Evolutionary conservation across 2,329 filamentous ascomycete genomes (phyloP).

Genomic region (Dactylellina sp.): DNA sequence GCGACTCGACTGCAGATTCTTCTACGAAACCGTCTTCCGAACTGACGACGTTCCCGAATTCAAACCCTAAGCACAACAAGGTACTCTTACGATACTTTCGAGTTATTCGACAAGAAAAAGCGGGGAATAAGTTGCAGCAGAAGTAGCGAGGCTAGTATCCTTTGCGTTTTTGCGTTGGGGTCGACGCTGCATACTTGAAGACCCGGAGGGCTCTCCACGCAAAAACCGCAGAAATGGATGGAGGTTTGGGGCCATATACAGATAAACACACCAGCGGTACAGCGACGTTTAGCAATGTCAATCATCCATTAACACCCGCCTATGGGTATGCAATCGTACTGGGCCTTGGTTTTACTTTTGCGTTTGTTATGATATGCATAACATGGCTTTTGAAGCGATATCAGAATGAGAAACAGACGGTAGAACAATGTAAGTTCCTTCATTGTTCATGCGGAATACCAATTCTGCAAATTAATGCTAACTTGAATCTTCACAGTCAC

Average conservation of each 20-base stretch:
- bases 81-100: too few relatives aligned
- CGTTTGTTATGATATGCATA: slow-evolving; percentile 79
- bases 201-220: neutral
- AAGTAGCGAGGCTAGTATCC: neutral
- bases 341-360: slow-evolving; percentile 79
- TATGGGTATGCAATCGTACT: slow-evolving; percentile 83
- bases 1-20: slow-evolving; percentile 6
- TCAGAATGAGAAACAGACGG: slow-evolving; percentile 83
- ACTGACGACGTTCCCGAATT: slow-evolving; percentile 1
- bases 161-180: neutral
- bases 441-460: neutral
- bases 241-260: slow-evolving; percentile 10
- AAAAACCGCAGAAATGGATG: slow-evolving; percentile 9
- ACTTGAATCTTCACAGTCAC: slow-evolving; percentile 26
- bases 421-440: slow-evolving; percentile 75
- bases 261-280: slow-evolving; percentile 36
- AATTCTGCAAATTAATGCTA: neutral
- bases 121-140: neutral
- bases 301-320: slow-evolving; percentile 66
- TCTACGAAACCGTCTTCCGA: neutral
- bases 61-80: too few relatives aligned
- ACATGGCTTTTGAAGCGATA: slow-evolving; percentile 77
- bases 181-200: neutral
- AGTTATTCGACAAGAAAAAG: too few relatives aligned
- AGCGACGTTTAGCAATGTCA: slow-evolving; percentile 33